Evolutionary conservation across 768 basidiomycete species (phyloP).

Genomic region (Agaricus subrufescens): DNA sequence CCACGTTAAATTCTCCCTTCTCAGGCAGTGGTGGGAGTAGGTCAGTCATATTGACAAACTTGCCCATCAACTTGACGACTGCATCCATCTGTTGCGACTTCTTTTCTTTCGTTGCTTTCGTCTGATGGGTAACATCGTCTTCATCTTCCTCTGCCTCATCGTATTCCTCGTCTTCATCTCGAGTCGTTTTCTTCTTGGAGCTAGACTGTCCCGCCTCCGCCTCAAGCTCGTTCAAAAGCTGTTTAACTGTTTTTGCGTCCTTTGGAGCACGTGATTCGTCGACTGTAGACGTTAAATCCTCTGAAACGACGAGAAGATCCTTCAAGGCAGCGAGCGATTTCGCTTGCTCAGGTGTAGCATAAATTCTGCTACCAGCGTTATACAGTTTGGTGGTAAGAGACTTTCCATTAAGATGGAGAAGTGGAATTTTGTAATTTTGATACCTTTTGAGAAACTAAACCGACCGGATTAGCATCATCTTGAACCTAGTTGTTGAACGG

Average conservation of each 20-base stretch:
- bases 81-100: conserved; percentile 6
- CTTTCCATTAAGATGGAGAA: conserved; percentile 34
- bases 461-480: background rate
- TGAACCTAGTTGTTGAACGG: background rate
- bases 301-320: conserved; percentile 32
- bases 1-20: conserved; percentile 85
- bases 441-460: conserved; percentile 73
- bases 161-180: conserved; percentile 12
- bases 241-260: conserved; percentile 3
- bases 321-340: conserved; percentile 23
- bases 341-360: conserved; percentile 36
- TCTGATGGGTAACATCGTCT: background rate
- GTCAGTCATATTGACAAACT: conserved; percentile 72
- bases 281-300: conserved; percentile 28
- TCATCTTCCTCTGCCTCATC: conserved; percentile 13
- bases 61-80: conserved; percentile 30
- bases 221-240: conserved; percentile 1
- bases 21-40: conserved; percentile 77
- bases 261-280: conserved; percentile 17
- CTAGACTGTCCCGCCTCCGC: background rate
- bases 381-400: conserved; percentile 35
- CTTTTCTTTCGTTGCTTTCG: conserved; percentile 7
- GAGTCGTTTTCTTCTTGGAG: conserved; percentile 15
- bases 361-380: conserved; percentile 40
- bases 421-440: conserved; percentile 62